Evolutionary conservation across 129 eudicot genomes (phyloP), one percentile per base, ranked within the genome.

Genomic region (Oenanthe sinensis): DNA sequence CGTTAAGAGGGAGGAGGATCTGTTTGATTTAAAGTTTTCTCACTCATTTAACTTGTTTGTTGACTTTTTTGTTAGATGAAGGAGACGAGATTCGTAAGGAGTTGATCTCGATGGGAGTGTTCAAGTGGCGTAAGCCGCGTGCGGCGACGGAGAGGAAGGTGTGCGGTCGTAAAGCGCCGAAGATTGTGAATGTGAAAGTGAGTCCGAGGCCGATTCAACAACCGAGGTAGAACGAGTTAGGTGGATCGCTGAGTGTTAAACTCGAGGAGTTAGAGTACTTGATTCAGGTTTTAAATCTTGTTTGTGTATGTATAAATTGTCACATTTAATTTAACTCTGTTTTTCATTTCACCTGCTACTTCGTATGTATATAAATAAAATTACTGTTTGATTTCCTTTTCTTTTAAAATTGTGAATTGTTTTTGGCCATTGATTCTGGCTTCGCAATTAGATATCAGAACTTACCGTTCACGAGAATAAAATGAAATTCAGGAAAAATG

Each of bases 131-230:
- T 33, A 87, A 84, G 85, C 79, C 84, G 22, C 89, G 91, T 68
- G 79, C 47, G 1, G 42, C 15, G 54, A 83, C 72, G 74, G 93
- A 81, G 75, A 60, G 80, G 75, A 86, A 87, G 40, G 88, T 85
- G 84, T 75, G 80, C 39, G 77, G 76, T 44, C 87, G 83, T 83
- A 94, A 94, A 83, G 93, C 84, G 36, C 98, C 98, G 82, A 93
- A 89, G 93, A 89, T 91, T 50, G 97, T 91, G 85, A 89, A 82
- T 55, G 88, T 87, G 78, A 93, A 83, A 77, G 89, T 88, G 82
- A 89, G 81, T 47, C 97, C 96, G 67, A 84, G 97, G 84, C 90
- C 83, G 75, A 91, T 93, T 85, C 92, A 93, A 78, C 97, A 92
- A 77, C 97, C 96, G n/a, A 79, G 97, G 44, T 92, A 89, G 89